A percentile compares a stretch with the other conserved stretches of the same genome.
Evolutionary conservation across 495 filamentous ascomycete species (phyloP).

Genomic region (Glarea lozoyensis): DNA sequence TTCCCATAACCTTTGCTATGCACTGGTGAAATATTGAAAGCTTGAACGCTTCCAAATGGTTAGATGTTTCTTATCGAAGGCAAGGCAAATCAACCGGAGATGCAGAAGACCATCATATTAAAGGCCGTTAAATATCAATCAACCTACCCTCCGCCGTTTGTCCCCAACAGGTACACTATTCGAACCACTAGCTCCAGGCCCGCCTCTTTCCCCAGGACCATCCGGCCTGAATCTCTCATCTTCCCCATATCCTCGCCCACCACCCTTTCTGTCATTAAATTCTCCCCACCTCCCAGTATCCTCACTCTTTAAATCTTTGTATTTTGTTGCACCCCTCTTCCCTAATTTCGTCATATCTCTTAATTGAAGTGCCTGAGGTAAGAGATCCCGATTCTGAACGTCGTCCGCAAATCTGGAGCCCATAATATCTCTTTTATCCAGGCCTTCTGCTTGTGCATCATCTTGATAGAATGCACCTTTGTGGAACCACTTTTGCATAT

Average conservation of each 20-base stretch:
- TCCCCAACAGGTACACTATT: conserved; percentile 54
- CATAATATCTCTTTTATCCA: conserved; percentile 74
- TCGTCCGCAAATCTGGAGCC: conserved; percentile 72
- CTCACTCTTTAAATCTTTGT: conserved; percentile 80
- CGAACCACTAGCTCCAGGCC: conserved; percentile 41
- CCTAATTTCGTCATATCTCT: conserved; percentile 90
- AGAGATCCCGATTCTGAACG: conserved; percentile 62
- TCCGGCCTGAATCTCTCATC: conserved; percentile 74
- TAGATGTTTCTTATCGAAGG: no score
- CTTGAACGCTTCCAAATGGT: no score
- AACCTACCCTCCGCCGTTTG: conserved; percentile 31
- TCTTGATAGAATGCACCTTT: conserved; percentile 93
- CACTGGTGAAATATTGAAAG: no score
- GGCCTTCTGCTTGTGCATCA: conserved; percentile 59
- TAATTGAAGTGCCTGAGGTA: conserved; percentile 91
- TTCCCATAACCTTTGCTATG: no score
- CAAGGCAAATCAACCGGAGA: no score
- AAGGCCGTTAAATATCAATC: no score
- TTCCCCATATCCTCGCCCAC: conserved; percentile 33
- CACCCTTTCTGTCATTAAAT: conserved; percentile 43
- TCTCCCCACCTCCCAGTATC: conserved; percentile 84
- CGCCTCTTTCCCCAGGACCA: conserved; percentile 33
- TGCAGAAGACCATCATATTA: no score
- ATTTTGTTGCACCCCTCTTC: conserved; percentile 83
- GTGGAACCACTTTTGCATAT: conserved; percentile 95